phyloP scores from a whole-genome alignment of 2,329 filamentous ascomycete species.

The Chlorencoelia australis region DNA sequence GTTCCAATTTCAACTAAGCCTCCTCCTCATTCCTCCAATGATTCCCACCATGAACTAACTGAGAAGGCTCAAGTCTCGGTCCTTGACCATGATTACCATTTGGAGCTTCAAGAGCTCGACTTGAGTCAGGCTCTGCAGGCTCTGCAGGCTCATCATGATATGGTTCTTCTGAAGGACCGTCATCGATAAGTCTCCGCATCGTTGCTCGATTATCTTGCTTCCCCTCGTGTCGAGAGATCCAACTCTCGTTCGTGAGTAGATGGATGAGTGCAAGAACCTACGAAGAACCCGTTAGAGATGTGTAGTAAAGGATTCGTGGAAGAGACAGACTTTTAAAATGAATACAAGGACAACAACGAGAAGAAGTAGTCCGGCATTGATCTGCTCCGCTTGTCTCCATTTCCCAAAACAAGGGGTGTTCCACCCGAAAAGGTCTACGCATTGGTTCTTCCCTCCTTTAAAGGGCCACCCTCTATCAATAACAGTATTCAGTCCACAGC shows the following conservation, averaged over 20 bases:
- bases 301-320: no score
- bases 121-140: not conserved
- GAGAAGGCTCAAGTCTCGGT: constrained; percentile 20
- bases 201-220: constrained; percentile 15
- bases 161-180: constrained; percentile 11
- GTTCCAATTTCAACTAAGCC: no score
- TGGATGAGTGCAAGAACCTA: constrained; percentile 18
- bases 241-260: constrained; percentile 20
- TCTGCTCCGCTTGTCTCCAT: constrained; percentile 47
- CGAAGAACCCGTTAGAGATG: not conserved
- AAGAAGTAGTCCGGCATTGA: constrained; percentile 44
- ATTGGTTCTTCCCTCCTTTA: no score
- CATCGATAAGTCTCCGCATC: constrained; percentile 20
- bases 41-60: constrained; percentile 13
- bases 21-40: constrained; percentile 17
- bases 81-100: constrained; percentile 7
- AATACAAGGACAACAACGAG: constrained; percentile 42
- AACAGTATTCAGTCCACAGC: constrained; percentile 53
- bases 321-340: constrained; percentile 41
- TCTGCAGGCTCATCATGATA: constrained; percentile 18
- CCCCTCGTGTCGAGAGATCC: constrained; percentile 12
- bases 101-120: not conserved
- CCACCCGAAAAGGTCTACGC: constrained; percentile 34
- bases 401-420: constrained; percentile 40
- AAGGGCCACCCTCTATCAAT: constrained; percentile 57